A percentile compares a stretch with the other conserved stretches of the same genome.
phyloP scores from a whole-genome alignment of 306 rosid species.

The Echinosophora koreensis region DNA sequence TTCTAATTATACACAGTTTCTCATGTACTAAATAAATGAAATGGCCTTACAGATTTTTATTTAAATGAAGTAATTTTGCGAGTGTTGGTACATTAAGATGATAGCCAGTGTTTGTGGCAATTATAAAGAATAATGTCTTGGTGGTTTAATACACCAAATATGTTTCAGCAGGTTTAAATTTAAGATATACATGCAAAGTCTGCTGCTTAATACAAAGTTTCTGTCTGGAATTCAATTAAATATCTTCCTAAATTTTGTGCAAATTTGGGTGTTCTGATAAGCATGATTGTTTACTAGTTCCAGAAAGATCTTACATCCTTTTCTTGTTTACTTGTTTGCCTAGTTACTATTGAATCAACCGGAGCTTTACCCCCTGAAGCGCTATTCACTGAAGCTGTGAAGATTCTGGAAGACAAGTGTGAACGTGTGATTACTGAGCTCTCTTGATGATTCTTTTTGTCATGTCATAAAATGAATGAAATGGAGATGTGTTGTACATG shows the following conservation, averaged over 20 bases:
- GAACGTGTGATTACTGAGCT: conserved; percentile 88
- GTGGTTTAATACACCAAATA: conserved; percentile 3
- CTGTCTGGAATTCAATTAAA: neutral
- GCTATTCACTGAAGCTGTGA: conserved; percentile 90
- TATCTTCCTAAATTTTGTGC: neutral
- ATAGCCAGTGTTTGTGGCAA: neutral
- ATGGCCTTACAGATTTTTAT: neutral
- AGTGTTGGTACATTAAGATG: conserved; percentile 32
- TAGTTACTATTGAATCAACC: conserved; percentile 90
- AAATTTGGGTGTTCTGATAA: conserved; percentile 11
- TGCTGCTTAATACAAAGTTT: neutral
- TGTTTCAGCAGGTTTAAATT: neutral
- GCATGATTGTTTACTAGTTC: conserved; percentile 12
- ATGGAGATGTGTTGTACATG: conserved; percentile 30
- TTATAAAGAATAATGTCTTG: neutral
- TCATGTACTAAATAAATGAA: neutral
- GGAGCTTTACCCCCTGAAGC: conserved; percentile 88
- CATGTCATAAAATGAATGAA: conserved; percentile 29
- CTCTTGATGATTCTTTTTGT: conserved; percentile 54
- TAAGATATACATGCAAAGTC: neutral
- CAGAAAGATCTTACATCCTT: conserved; percentile 16
- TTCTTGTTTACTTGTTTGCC: conserved; percentile 2
- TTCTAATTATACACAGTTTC: neutral
- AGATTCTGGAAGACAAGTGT: conserved; percentile 94
- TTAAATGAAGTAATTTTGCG: conserved; percentile 13